Percentiles rank a stretch among this genome's conserved stretches.
Evolutionary conservation across 108 stramenopile genomes (phyloP).

Genomic region (Cyclotella sp.): DNA sequence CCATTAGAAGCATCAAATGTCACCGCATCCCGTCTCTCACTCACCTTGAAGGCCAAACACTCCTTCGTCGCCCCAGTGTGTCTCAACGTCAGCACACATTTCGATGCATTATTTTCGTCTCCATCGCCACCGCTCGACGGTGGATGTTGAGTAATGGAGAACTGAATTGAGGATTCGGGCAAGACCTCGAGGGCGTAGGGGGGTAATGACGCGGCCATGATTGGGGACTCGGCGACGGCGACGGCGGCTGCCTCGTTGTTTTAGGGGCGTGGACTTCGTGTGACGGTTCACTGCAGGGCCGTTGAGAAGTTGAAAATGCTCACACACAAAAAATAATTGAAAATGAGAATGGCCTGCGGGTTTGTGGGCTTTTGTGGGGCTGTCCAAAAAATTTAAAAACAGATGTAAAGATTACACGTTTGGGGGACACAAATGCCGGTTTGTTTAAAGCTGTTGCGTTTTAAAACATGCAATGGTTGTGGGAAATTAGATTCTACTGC

Average conservation of each 20-base stretch:
- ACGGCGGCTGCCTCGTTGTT: background rate
- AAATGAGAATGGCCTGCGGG: no score
- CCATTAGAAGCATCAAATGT: background rate
- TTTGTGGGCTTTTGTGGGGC: no score
- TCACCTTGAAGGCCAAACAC: conserved; percentile 84
- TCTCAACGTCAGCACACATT: conserved; percentile 71
- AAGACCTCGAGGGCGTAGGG: conserved; percentile 65
- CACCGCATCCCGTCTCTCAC: background rate
- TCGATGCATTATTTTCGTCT: conserved; percentile 58
- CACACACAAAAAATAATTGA: no score
- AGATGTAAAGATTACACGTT: no score
- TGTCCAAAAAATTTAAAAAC: no score
- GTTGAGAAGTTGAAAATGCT: no score
- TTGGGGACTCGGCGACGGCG: background rate
- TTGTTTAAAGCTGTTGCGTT: no score
- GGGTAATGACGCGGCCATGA: conserved; percentile 6
- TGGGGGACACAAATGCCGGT: no score
- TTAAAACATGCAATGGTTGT: no score
- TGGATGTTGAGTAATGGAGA: conserved; percentile 64
- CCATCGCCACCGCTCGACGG: conserved; percentile 19
- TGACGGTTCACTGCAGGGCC: background rate
- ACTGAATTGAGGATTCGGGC: conserved; percentile 77
- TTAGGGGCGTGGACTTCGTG: conserved; percentile 1
- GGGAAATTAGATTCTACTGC: no score
- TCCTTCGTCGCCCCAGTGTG: conserved; percentile 71